phyloP scores from a whole-genome alignment of 139 green algal species.

The Zygnema cylindricum region DNA sequence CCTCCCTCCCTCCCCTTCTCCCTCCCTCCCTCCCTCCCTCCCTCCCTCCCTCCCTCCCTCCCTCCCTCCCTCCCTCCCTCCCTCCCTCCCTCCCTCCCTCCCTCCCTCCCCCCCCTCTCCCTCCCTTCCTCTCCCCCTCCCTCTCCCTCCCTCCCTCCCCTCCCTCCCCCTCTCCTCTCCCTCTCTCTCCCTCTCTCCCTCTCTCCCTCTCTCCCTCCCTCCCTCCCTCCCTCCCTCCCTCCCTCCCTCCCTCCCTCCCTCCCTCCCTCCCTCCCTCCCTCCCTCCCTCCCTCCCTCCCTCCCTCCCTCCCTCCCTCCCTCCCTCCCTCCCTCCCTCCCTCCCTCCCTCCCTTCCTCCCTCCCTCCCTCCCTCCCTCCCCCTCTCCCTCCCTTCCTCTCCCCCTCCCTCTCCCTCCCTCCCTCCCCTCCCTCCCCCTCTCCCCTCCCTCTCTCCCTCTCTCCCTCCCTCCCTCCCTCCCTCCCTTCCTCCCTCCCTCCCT shows the following conservation, averaged over 20 bases:
- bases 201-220: not conserved
- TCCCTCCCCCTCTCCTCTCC: not conserved
- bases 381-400: not conserved
- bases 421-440: slow-evolving; percentile 10
- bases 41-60: not conserved
- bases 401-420: not conserved
- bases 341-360: too few relatives aligned
- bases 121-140: not conserved
- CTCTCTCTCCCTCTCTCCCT: not conserved
- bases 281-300: not conserved
- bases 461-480: not conserved
- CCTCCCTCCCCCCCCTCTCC: not conserved
- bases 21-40: not conserved
- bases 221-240: not conserved
- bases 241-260: not conserved
- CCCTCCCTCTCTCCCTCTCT: not conserved
- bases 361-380: not conserved
- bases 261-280: too few relatives aligned
- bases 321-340: too few relatives aligned
- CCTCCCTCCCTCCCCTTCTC: not conserved
- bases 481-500: not conserved
- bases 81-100: not conserved
- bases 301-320: not conserved
- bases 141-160: not conserved
- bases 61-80: not conserved